Base-by-base conservation (phyloP, 176 grass and related monocot species). In the Areca catechu region DNA sequence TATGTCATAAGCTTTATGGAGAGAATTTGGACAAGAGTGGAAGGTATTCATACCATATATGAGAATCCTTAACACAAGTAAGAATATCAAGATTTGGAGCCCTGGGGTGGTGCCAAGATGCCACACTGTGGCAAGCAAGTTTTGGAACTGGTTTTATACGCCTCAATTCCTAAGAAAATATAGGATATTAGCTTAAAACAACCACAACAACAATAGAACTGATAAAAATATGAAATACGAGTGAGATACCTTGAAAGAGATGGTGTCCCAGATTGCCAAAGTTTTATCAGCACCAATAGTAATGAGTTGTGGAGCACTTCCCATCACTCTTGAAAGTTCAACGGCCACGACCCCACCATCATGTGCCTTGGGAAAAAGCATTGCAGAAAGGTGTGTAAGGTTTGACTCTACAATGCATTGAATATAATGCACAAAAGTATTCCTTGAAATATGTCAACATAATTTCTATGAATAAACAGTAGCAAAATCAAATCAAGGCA, bases 21-120 rank as follows among this genome's bases (percentile, higher is more conserved):
- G 1, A 5, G 4, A 53, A 66, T 5, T 30, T 53, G 9, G 1
- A 53, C 30, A 6, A 43, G 12, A 50, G 37, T 74, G 48, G 17
- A 73, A 47, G 21, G 69, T 64, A 71, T 54, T 16, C n/a, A 51
- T 92, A 98, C 93, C 88, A 98, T 60, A 98, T 98, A 80, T 98
- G 93, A 22, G 93, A 98, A 70, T 98, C 93, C 77, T 92, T 98
- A 28, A 92, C 93, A 80, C 93, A 98, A 78, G 93, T 92, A 60
- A 98, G 78, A 75, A 98, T 98, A 85, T 98, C 88, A 85, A 92
- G 88, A 76, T 92, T 98, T 77, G 87, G 93, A 77, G 87, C 93
- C 43, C 87, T 80, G 62, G 93, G 87, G 78, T 98, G 93, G 47
- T 87, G 92, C 93, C 93, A 98, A n/a, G 93, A 98, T 88, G 87